Evolutionary conservation across 192 early-diverging fungal species (phyloP), one percentile per base, ranked within the genome.

Genomic region (Gorgonomyces haynaldii): DNA sequence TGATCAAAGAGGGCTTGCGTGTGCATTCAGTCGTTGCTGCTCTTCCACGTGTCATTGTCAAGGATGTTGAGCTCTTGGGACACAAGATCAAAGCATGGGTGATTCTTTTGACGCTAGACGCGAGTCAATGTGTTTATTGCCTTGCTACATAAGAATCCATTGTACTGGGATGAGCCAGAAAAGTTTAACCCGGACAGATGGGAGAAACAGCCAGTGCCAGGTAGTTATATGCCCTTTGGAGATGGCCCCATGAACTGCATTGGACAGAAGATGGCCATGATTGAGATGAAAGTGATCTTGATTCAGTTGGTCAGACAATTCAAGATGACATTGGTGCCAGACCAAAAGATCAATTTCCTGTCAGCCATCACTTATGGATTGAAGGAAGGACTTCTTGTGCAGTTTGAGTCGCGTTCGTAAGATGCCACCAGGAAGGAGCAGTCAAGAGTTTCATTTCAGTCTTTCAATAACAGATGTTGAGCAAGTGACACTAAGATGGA

Each of bases 141-240:
- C 10, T 9, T n/a, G 5, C 4, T 72, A n/a, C 70, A 72, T 22
- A 10, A 38, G 15, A 42, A 56, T 31, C 15, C 8, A 8, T 12
- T 19, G 28, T 53, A 54, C 26, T 71, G 56, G 51, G 15, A 9
- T 15, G 32, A 34, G 0, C 32, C 32, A 34, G 15, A 34, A 15
- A 9, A 15, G 10, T 34, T 34, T 15, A 34, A 34, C 15, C 32
- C 32, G 10, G 32, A 34, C 15, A 9, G 32, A 9, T 34, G 32
- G 32, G 15, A 34, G 32, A 9, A 34, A 15, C 32, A 9, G 10
- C 0, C 15, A 9, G 15, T 12, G 10, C 32, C 32, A 9, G 15
- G 15, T 15, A 15, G 10, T 0, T 34, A 12, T 34, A 34, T 34
- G 32, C 32, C 32, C 10, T 34, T 34, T 34, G 32, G 32, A 9